phyloP scores from a whole-genome alignment of 495 filamentous ascomycete species.

The Penicillium coprophilum region DNA sequence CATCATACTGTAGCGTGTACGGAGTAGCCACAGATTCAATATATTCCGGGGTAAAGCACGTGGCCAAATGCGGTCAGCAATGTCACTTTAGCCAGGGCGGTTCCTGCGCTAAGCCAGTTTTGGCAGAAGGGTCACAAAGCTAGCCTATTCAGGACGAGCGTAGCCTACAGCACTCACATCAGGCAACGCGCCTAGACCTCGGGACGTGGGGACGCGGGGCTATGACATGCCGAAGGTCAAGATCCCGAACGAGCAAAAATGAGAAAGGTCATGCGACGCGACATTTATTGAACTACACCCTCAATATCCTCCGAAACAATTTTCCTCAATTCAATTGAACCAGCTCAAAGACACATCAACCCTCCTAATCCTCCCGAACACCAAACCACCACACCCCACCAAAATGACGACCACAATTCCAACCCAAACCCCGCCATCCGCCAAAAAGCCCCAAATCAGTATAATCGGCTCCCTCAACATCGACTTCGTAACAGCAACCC shows the following conservation, averaged over 20 bases:
- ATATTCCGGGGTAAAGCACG: not conserved
- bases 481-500: conserved; percentile 30
- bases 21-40: too few species aligned
- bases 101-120: conserved; percentile 1
- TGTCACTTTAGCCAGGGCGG: not conserved
- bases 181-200: not conserved
- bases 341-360: not conserved
- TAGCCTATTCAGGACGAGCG: conserved; percentile 2
- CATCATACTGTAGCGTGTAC: too few species aligned
- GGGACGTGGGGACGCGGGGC: not conserved
- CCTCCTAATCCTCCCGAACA: not conserved
- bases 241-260: conserved; percentile 2
- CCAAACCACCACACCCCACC: not conserved
- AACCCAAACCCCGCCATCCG: not conserved
- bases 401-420: conserved; percentile 11
- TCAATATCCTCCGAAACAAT: not conserved
- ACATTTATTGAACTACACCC: not conserved
- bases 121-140: not conserved
- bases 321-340: not conserved
- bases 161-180: conserved; percentile 15
- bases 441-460: conserved; percentile 17
- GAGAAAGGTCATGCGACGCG: not conserved
- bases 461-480: conserved; percentile 32
- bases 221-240: not conserved
- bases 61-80: not conserved